phyloP scores from a whole-genome alignment of 345 rosid genomes.

The Hibiscus mutabilis region DNA sequence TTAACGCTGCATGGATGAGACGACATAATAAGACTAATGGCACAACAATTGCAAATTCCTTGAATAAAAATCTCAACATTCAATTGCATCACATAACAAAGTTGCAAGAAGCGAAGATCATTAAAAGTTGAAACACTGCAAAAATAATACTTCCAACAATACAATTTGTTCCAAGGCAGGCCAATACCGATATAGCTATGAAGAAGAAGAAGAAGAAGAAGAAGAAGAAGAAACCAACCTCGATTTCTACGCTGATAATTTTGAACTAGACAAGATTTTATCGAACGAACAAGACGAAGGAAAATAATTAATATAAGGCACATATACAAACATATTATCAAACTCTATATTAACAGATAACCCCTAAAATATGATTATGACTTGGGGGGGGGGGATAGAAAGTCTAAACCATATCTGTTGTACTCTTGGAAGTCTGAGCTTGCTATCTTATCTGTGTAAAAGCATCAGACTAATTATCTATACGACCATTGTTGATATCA shows the following conservation, averaged over 20 bases:
- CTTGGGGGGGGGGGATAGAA: too few species aligned
- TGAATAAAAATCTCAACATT: not conserved
- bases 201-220: too few species aligned
- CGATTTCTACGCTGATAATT: too few species aligned
- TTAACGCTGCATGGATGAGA: not conserved
- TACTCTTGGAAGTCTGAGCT: not conserved
- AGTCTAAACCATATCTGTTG: not conserved
- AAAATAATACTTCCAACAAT: too few species aligned
- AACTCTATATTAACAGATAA: not conserved
- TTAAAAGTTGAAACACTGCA: too few species aligned
- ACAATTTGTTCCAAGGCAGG: too few species aligned
- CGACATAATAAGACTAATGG: not conserved
- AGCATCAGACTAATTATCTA: constrained; percentile 9
- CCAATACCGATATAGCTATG: too few species aligned
- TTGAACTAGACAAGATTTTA: too few species aligned
- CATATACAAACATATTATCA: not conserved
- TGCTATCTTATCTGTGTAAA: not conserved
- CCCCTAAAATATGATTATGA: too few species aligned
- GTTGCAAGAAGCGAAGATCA: not conserved
- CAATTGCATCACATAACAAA: not conserved
- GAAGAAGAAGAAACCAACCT: too few species aligned
- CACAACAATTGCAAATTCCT: not conserved
- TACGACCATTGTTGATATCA: constrained; percentile 14
- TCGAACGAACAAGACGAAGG: too few species aligned
- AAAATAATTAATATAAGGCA: too few species aligned